phyloP scores from a whole-genome alignment of 306 rosid species.

The Spatholobus suberectus region DNA sequence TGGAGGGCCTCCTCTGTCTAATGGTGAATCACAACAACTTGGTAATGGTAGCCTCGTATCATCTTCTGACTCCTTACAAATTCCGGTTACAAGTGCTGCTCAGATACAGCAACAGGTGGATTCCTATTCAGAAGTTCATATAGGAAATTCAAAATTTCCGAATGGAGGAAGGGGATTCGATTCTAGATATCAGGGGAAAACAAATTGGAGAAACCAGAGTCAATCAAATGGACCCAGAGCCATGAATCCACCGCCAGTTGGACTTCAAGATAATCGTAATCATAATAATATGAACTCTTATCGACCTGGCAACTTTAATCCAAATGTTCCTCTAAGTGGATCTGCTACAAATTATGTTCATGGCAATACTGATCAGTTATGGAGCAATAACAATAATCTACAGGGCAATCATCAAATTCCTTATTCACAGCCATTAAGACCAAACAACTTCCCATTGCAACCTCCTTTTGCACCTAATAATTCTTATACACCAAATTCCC shows the following conservation, averaged over 20 bases:
- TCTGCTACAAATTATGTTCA: constrained; percentile 54
- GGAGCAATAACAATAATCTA: constrained; percentile 56
- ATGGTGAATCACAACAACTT: constrained; percentile 71
- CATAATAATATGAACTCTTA: constrained; percentile 46
- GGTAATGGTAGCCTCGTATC: constrained; percentile 44
- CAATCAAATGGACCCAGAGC: constrained; percentile 55
- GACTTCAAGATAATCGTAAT: constrained; percentile 61
- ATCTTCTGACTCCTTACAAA: constrained; percentile 48
- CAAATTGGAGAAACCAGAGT: constrained; percentile 53
- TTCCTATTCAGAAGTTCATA: constrained; percentile 49
- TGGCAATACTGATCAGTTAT: constrained; percentile 53
- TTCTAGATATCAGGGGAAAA: constrained; percentile 59
- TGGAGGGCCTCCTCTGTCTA: constrained; percentile 77
- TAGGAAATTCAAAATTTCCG: constrained; percentile 58
- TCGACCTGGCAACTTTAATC: constrained; percentile 45
- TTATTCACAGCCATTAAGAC: constrained; percentile 58
- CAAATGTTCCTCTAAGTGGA: constrained; percentile 49
- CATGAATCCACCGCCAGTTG: constrained; percentile 55
- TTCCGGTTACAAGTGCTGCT: constrained; percentile 44
- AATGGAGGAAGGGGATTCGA: constrained; percentile 60
- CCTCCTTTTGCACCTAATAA: constrained; percentile 58
- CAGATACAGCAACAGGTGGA: constrained; percentile 50
- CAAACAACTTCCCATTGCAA: constrained; percentile 58
- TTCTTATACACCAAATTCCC: constrained; percentile 52
- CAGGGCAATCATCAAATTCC: constrained; percentile 54